These are phyloP conservation scores for Ambrosiella cleistominuta DNA, from an alignment of 2,329 filamentous ascomycete species.

Conservation along the genomic window DNA sequence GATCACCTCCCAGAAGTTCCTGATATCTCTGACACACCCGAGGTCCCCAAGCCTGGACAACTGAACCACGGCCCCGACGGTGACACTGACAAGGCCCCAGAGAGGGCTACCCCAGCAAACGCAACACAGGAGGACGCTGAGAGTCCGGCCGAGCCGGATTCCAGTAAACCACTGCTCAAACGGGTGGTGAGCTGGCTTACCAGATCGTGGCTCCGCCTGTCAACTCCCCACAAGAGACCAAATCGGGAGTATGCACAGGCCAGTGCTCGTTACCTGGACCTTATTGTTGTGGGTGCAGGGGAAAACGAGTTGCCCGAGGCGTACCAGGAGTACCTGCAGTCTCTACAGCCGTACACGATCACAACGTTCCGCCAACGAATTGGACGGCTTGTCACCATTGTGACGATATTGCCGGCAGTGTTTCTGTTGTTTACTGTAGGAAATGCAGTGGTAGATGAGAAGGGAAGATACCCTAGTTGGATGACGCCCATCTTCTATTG, in stretches of 20 bases:
- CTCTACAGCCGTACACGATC: constrained; percentile 50
- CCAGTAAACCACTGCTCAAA: constrained; percentile 16
- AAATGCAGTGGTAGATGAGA: constrained; percentile 40
- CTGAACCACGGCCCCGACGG: not conserved
- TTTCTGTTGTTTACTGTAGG: constrained; percentile 28
- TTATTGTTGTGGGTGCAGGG: constrained; percentile 59
- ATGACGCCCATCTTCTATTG: constrained; percentile 27
- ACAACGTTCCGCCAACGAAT: constrained; percentile 50
- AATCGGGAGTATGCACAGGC: constrained; percentile 62
- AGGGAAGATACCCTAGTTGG: constrained; percentile 54
- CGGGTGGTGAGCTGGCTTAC: not conserved
- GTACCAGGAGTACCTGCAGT: constrained; percentile 57
- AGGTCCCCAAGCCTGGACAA: constrained; percentile 17
- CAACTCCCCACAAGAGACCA: constrained; percentile 33
- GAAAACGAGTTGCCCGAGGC: constrained; percentile 66
- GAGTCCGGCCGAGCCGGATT: constrained; percentile 13
- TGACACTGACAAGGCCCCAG: not conserved
- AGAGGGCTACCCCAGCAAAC: not conserved
- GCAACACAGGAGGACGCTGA: constrained; percentile 10
- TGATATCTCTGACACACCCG: constrained; percentile 18
- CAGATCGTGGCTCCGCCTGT: constrained; percentile 30
- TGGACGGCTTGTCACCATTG: constrained; percentile 44
- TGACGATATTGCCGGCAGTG: constrained; percentile 38
- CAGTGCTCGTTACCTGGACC: constrained; percentile 63
- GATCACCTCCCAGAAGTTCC: constrained; percentile 31